These are phyloP conservation scores for Ophiocordyceps unilateralis DNA, from an alignment of 2,329 filamentous ascomycete species.

Conservation along the genomic window DNA sequence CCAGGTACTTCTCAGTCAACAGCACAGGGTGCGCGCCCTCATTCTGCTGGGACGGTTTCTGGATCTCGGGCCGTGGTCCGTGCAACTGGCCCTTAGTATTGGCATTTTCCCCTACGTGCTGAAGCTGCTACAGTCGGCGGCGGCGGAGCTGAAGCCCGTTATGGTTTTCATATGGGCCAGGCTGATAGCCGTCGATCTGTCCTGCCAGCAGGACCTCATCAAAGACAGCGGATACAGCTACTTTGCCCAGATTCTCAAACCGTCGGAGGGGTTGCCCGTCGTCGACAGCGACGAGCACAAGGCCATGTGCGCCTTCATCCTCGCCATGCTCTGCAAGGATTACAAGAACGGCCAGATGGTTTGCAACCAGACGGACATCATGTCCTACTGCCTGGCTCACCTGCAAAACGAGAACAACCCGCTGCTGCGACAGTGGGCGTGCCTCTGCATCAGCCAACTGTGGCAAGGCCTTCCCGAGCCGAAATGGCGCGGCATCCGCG, in stretches of 20 bases:
- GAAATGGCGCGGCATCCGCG: slow-evolving; percentile 89
- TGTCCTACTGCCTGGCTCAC: slow-evolving; percentile 73
- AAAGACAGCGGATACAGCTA: slow-evolving; percentile 97
- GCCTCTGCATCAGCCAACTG: slow-evolving; percentile 84
- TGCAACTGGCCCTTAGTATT: slow-evolving; percentile 93
- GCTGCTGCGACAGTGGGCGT: slow-evolving; percentile 85
- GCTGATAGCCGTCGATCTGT: slow-evolving; percentile 85
- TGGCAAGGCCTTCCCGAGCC: slow-evolving; percentile 85
- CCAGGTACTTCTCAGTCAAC: slow-evolving; percentile 88
- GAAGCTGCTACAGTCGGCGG: slow-evolving; percentile 88
- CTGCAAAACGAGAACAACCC: slow-evolving; percentile 75
- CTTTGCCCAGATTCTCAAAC: slow-evolving; percentile 84
- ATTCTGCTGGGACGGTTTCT: slow-evolving; percentile 87
- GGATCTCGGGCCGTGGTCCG: slow-evolving; percentile 92
- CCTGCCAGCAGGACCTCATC: slow-evolving; percentile 81
- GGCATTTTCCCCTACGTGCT: slow-evolving; percentile 98
- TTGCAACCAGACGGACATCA: slow-evolving; percentile 78
- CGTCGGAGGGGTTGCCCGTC: slow-evolving; percentile 65
- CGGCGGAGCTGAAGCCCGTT: slow-evolving; percentile 84
- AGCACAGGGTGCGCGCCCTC: slow-evolving; percentile 77
- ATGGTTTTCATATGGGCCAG: slow-evolving; percentile 99
- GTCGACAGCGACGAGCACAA: slow-evolving; percentile 86
- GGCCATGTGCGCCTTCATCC: slow-evolving; percentile 96
- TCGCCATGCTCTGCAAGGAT: slow-evolving; percentile 91
- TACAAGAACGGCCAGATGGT: slow-evolving; percentile 85